Evolutionary conservation across 805 yeast genomes (phyloP).

Genomic region (Zygoascus bituminiphila): DNA sequence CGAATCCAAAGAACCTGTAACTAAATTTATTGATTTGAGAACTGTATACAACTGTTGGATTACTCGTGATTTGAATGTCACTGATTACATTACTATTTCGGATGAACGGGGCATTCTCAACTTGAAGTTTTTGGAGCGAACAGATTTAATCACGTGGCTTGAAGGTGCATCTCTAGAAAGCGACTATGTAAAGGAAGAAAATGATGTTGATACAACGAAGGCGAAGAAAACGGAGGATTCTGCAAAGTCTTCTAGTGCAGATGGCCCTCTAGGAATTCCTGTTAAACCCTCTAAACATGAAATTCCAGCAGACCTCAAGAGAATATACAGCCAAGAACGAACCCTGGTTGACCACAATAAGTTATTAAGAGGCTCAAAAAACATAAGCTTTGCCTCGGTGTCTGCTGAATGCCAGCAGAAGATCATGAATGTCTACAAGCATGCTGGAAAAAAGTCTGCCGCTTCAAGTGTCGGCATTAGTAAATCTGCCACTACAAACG

Average conservation of each 20-base stretch:
- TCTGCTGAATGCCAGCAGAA: conserved; percentile 28
- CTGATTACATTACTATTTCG: conserved; percentile 74
- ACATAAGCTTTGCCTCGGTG: conserved; percentile 29
- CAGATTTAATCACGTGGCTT: conserved; percentile 76
- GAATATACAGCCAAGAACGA: conserved; percentile 39
- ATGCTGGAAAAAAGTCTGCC: conserved; percentile 5
- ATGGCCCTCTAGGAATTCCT: conserved; percentile 4
- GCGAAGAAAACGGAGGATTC: conserved; percentile 12
- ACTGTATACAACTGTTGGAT: conserved; percentile 74
- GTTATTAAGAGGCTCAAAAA: conserved; percentile 31
- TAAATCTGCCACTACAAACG: conserved; percentile 2
- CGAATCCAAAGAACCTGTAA: conserved; percentile 18
- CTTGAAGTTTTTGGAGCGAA: conserved; percentile 74
- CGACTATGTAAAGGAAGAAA: conserved; percentile 36
- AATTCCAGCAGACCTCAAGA: conserved; percentile 43
- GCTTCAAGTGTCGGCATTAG: conserved; percentile 1
- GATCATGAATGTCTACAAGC: conserved; percentile 20
- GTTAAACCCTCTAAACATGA: conserved; percentile 24
- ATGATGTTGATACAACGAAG: background rate
- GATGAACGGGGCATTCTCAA: conserved; percentile 55
- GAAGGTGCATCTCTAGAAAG: conserved; percentile 58
- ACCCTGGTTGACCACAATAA: conserved; percentile 36
- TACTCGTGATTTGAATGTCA: conserved; percentile 60
- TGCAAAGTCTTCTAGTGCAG: conserved; percentile 2
- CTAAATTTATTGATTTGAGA: conserved; percentile 34